Evolutionary conservation across 208 protist species (phyloP), one percentile per base, ranked within the genome.

Genomic region (Porcisia hertigi): DNA sequence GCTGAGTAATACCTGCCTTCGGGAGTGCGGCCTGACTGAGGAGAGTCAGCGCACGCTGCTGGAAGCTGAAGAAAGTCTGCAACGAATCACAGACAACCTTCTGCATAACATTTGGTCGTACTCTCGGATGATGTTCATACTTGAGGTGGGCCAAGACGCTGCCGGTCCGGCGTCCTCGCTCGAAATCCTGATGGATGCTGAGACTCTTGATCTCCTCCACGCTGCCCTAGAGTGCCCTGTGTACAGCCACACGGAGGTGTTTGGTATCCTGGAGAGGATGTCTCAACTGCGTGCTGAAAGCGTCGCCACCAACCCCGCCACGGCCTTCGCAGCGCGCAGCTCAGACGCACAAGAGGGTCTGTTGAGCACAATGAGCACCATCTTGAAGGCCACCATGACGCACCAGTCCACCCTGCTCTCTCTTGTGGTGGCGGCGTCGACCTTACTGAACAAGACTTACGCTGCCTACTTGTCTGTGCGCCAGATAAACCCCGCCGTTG

Each of bases 1-100:
- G 55, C 71, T 85, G 69, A 71, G 77, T 58, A 89, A 89, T 72
- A 87, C 77, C 20, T 81, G 79, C 39, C 54, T 84, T 12, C 79
- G 86, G 39, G 82, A 84, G 59, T 83, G 70, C 14, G 77, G 82
- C 5, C 54, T 84, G 0, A 54, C 60, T 30, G 82, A 86, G 54
- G 67, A 54, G 41, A 69, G 81, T 62, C 76, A 69, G 36, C 76
- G 73, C 34, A 39, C 30, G 16, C 73, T 89, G 1, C 67, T 84
- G 11, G 16, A 53, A 4, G 53, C 67, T 3, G 85, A 86, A 70
- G 74, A 82, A 60, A 25, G 36, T 34, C 52, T 89, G 49, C 85
- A 89, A 63, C 43, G 39, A 14, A 36, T 77, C 34, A 84, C 67
- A 16, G 86, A 89, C 66, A 12, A 55, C 1, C 71, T 79, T 7